Base-by-base conservation (phyloP, 805 yeast species). In the Cyberlindnera suaveolens region DNA sequence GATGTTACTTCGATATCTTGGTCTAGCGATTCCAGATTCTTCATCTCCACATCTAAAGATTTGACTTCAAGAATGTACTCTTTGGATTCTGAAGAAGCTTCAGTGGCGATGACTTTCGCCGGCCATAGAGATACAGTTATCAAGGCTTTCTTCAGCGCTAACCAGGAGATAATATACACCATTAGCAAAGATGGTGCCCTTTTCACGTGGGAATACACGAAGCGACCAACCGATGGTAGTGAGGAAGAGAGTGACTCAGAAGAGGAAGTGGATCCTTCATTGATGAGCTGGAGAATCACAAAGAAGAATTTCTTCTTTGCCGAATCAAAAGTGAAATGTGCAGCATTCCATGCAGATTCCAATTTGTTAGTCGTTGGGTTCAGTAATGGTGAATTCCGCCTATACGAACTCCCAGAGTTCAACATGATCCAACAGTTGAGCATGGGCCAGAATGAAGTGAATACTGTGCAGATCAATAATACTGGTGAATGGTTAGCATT, bases 401-500 rank as follows among this genome's bases (percentile, higher is more conserved):
- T 93, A 14, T 90, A 89, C 57, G 99, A 93, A 58, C 61, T 91
- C 40, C 96, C 96, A 2, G 77, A 75, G 3, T 87, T 88, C 63
- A 78, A 78, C 30, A 61, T 86, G 62, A 70, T 93, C 17, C 99
- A 93, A 63, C 93, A 83, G 54, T 70, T 93, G 42, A 80, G 90
- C 23, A 87, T 93, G 83, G 96, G 98, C 3, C 95, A 87, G 57
- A 82, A 88, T 55, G 82, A 90, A 3, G 84, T 93, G 20, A 88
- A 85, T 58, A 81, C 89, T 3, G 91, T 93, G 3, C 64, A 79
- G 10, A 75, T 93, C 32, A 93, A 91, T 61, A 64, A 71, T 3
- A 70, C 90, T 6, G 99, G 99, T 30, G 99, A 93, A 63, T 93
- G 99, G 99, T 70, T 93, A 29, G 96, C 96, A 0, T 86, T 93